Evolutionary conservation across 306 rosid species (phyloP).

Genomic region (Medicago truncatula): DNA sequence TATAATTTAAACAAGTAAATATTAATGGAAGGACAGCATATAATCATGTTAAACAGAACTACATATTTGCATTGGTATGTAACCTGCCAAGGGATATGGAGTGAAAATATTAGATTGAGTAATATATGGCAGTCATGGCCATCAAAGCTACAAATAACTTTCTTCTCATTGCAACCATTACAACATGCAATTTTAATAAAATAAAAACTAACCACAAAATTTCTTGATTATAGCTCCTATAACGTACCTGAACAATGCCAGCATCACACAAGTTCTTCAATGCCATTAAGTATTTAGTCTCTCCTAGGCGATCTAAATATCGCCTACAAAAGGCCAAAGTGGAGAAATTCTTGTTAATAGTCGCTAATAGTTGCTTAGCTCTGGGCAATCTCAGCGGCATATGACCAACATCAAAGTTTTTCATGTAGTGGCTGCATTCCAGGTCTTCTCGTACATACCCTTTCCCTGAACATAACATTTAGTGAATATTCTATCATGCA

Average conservation of each 20-base stretch:
- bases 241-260: slow-evolving; percentile 85
- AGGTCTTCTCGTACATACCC: slow-evolving; percentile 96
- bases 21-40: not conserved
- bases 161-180: too few relatives aligned
- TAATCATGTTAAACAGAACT: slow-evolving; percentile 19
- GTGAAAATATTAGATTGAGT: too few relatives aligned
- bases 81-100: not conserved
- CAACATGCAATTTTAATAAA: too few relatives aligned
- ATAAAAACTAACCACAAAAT: not conserved
- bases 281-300: slow-evolving; percentile 95
- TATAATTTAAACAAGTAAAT: slow-evolving; percentile 9
- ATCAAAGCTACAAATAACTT: too few relatives aligned
- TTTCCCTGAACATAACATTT: slow-evolving; percentile 66
- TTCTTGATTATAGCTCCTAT: slow-evolving; percentile 18
- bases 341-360: slow-evolving; percentile 91
- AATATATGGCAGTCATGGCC: too few relatives aligned
- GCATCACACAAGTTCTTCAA: slow-evolving; percentile 85
- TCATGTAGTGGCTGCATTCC: slow-evolving; percentile 99
- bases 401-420: slow-evolving; percentile 88
- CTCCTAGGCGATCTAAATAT: slow-evolving; percentile 92
- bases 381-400: slow-evolving; percentile 91
- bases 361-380: slow-evolving; percentile 86
- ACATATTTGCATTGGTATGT: too few relatives aligned
- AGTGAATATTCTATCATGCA: slow-evolving; percentile 28
- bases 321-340: slow-evolving; percentile 95